Conservation (phyloP, 164 flowering plant genomes). For the Umbilicus rupestris region DNA sequence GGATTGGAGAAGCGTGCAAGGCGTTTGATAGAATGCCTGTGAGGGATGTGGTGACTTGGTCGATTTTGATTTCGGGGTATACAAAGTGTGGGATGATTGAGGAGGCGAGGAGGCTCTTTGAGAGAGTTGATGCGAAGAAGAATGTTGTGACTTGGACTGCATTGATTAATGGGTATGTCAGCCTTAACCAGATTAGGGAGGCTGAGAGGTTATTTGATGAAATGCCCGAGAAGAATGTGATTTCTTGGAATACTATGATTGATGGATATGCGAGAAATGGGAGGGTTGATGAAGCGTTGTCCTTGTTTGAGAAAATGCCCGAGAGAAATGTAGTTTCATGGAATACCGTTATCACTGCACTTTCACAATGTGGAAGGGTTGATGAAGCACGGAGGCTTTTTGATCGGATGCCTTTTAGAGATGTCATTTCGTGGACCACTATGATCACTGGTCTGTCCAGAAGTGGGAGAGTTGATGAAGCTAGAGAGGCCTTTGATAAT, state of each 20-base stretch:
- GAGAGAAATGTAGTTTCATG: constrained; percentile 32
- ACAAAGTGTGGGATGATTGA: constrained; percentile 23
- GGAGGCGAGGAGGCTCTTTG: constrained; percentile 26
- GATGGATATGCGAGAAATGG: constrained; percentile 24
- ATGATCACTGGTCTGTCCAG: constrained; percentile 26
- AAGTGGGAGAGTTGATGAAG: constrained; percentile 30
- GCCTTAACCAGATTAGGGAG: constrained; percentile 16
- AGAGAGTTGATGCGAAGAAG: constrained; percentile 19
- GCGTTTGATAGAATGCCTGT: constrained; percentile 29
- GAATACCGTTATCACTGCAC: constrained; percentile 23
- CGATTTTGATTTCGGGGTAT: constrained; percentile 22
- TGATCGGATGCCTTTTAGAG: constrained; percentile 23
- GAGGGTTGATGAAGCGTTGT: constrained; percentile 17
- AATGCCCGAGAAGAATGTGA: constrained; percentile 28
- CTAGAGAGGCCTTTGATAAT: constrained; percentile 20
- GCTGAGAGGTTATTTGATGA: constrained; percentile 26
- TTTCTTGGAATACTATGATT: constrained; percentile 34
- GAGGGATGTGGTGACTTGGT: constrained; percentile 25
- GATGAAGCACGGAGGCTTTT: constrained; percentile 23
- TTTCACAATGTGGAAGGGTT: constrained; percentile 24
- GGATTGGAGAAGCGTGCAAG: constrained; percentile 19
- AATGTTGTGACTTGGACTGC: constrained; percentile 34
- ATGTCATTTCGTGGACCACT: constrained; percentile 30
- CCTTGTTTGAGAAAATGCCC: constrained; percentile 24
- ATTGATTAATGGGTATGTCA: constrained; percentile 23